These are phyloP conservation scores for Suillus occidentalis DNA, from an alignment of 768 basidiomycete species.

Conservation along the genomic window DNA sequence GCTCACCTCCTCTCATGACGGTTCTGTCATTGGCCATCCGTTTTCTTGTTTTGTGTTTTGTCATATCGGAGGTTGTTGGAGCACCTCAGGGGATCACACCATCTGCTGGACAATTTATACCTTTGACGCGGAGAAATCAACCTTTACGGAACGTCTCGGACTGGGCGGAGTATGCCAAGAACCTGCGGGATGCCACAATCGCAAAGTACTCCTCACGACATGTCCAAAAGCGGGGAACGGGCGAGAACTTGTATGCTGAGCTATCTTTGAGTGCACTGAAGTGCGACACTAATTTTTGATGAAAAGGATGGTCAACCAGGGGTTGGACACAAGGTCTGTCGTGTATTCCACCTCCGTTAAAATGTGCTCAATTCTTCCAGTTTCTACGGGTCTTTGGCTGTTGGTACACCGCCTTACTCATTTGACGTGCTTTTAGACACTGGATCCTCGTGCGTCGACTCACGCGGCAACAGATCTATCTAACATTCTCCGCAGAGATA, in stretches of 20 bases:
- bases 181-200: conserved; percentile 42
- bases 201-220: conserved; percentile 45
- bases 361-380: conserved; percentile 14
- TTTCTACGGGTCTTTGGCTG: conserved; percentile 36
- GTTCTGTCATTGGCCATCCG: conserved; percentile 8
- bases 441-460: conserved; percentile 35
- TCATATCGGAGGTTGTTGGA: conserved; percentile 15
- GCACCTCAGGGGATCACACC: conserved; percentile 9
- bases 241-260: conserved; percentile 46
- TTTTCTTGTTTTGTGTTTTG: conserved; percentile 14
- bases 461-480: neutral
- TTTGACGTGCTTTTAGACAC: conserved; percentile 56
- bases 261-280: conserved; percentile 5
- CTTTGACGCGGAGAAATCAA: conserved; percentile 17
- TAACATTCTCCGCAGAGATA: conserved; percentile 38
- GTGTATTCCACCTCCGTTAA: neutral
- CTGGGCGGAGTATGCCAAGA: conserved; percentile 40
- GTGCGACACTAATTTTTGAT: neutral
- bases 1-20: conserved; percentile 16
- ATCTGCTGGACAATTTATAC: conserved; percentile 24
- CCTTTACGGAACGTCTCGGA: conserved; percentile 19
- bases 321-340: conserved; percentile 58
- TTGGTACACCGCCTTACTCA: conserved; percentile 47
- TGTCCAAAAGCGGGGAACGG: conserved; percentile 40
- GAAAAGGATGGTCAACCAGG: conserved; percentile 60